A percentile compares a stretch with the other conserved stretches of the same genome.
These are phyloP conservation scores for Scutellaria galericulata DNA, from an alignment of 257 asterid species.

Conservation along the genomic window DNA sequence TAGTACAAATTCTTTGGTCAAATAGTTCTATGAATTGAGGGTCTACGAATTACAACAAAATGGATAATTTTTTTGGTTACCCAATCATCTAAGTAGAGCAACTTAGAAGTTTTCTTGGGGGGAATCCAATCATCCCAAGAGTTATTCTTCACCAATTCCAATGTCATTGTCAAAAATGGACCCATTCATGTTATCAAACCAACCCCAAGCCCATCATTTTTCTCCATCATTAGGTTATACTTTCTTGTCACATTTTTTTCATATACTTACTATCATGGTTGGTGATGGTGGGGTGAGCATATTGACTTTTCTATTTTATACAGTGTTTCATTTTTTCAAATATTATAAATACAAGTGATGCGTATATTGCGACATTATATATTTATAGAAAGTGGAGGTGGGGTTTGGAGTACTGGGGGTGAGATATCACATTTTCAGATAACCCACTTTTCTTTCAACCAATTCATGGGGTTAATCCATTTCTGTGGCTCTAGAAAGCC, in stretches of 20 bases:
- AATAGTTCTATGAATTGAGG: background rate
- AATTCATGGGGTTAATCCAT: no score
- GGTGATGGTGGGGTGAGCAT: background rate
- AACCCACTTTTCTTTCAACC: no score
- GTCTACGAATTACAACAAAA: background rate
- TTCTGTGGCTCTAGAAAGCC: no score
- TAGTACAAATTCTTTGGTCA: background rate
- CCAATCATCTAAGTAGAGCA: background rate
- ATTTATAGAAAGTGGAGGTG: no score
- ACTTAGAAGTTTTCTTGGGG: conserved; percentile 21
- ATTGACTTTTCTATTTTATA: no score
- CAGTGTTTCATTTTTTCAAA: no score
- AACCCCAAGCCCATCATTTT: background rate
- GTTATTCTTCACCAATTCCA: conserved; percentile 41
- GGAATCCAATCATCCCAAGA: background rate
- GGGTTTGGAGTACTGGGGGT: no score
- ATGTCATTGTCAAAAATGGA: conserved; percentile 38
- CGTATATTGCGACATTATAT: no score
- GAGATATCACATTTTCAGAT: no score
- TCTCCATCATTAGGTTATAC: background rate
- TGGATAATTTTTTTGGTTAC: conserved; percentile 7
- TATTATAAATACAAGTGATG: no score
- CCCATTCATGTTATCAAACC: conserved; percentile 27
- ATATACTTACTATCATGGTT: background rate
- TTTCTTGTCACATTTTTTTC: background rate